A percentile compares a stretch with the other conserved stretches of the same genome.
Conservation (phyloP, 805 yeast genomes). For the Candida patagonica region DNA sequence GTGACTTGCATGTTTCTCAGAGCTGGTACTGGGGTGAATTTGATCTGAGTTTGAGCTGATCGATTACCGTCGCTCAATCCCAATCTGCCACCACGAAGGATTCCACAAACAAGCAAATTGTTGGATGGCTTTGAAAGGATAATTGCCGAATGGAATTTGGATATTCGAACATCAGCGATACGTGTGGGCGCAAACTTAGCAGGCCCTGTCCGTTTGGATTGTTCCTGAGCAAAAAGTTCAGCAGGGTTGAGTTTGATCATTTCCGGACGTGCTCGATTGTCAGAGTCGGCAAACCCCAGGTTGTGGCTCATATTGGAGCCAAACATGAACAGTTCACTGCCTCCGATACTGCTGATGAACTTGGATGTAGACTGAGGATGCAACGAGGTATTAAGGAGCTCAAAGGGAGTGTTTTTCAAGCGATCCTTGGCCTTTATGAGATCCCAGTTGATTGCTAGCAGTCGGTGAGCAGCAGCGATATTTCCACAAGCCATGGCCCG, state of each 20-base stretch:
- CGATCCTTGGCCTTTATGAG: conserved; percentile 56
- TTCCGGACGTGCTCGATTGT: conserved; percentile 40
- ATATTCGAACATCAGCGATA: conserved; percentile 40
- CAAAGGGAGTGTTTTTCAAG: conserved; percentile 63
- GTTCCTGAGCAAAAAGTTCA: background rate
- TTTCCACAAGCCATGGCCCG: conserved; percentile 52
- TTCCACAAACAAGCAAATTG: conserved; percentile 53
- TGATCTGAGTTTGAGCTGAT: conserved; percentile 29
- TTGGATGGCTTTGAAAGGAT: conserved; percentile 38
- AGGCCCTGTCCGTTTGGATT: conserved; percentile 5
- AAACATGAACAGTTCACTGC: conserved; percentile 40
- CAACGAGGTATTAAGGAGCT: conserved; percentile 36
- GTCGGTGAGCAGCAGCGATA: conserved; percentile 41
- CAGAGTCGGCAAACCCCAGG: conserved; percentile 58
- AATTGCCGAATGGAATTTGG: conserved; percentile 58
- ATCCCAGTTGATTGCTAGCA: conserved; percentile 29
- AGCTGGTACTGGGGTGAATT: conserved; percentile 35
- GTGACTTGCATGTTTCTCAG: conserved; percentile 28
- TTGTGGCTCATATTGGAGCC: conserved; percentile 58
- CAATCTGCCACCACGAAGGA: conserved; percentile 60
- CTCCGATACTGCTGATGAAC: conserved; percentile 29
- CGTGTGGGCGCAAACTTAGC: conserved; percentile 33
- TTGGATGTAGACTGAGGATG: background rate
- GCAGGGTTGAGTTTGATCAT: conserved; percentile 24
- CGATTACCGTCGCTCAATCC: conserved; percentile 46